Conservation (phyloP, 2,329 filamentous ascomycete genomes). For the Cercospora zeina region DNA sequence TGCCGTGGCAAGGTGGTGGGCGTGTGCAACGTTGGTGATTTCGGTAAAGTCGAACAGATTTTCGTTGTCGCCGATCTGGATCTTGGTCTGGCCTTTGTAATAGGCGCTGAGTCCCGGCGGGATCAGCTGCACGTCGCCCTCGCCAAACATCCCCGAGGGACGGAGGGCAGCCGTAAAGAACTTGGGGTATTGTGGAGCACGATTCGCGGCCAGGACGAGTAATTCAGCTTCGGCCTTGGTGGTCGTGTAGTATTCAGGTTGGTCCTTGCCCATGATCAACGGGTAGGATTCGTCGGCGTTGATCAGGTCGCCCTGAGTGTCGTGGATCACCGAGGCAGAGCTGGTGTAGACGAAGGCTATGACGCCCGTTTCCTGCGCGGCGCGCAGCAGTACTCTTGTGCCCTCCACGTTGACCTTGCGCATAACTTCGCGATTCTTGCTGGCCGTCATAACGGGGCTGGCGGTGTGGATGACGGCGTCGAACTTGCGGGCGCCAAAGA, state of each 20-base stretch:
- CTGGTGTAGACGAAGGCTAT: slow-evolving; percentile 58
- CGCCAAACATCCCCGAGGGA: slow-evolving; percentile 55
- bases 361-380: slow-evolving; percentile 50
- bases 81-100: slow-evolving; percentile 51
- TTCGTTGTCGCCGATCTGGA: slow-evolving; percentile 54
- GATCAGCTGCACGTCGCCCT: slow-evolving; percentile 50
- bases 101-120: slow-evolving; percentile 50
- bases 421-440: slow-evolving; percentile 45
- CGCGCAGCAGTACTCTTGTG: slow-evolving; percentile 51
- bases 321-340: slow-evolving; percentile 53
- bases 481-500: slow-evolving; percentile 49
- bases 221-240: slow-evolving; percentile 54
- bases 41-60: slow-evolving; percentile 59
- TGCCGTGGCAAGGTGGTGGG: slow-evolving; percentile 53
- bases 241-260: slow-evolving; percentile 54
- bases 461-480: slow-evolving; percentile 55
- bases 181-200: slow-evolving; percentile 42
- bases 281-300: slow-evolving; percentile 54
- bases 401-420: slow-evolving; percentile 56
- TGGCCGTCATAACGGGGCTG: slow-evolving; percentile 45
- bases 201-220: slow-evolving; percentile 53
- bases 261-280: slow-evolving; percentile 47
- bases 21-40: slow-evolving; percentile 54
- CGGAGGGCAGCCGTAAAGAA: slow-evolving; percentile 55
- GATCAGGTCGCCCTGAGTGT: slow-evolving; percentile 48